Evolutionary conservation across 208 protist genomes (phyloP).

Genomic region (Trypanosoma caninum): DNA sequence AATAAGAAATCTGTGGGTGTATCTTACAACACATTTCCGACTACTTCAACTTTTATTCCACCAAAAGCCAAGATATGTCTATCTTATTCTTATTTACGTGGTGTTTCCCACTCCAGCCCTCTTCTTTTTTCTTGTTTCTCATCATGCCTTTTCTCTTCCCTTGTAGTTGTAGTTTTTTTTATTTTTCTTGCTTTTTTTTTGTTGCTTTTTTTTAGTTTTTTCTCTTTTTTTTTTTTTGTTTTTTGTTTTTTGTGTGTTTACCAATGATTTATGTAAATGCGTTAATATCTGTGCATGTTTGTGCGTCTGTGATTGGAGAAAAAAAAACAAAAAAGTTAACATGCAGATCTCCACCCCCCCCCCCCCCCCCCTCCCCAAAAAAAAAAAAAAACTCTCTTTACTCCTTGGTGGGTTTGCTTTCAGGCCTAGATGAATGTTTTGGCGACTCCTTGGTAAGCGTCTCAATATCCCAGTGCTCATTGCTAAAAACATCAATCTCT

Average conservation of each 20-base stretch:
- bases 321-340: no score
- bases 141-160: not conserved
- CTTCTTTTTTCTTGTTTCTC: not conserved
- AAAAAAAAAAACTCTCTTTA: no score
- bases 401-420: no score
- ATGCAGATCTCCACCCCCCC: no score
- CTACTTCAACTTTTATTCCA: no score
- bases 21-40: no score
- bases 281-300: slow-evolving; percentile 7
- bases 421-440: not conserved
- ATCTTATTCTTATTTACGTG: no score
- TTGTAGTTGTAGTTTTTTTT: not conserved
- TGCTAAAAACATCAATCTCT: slow-evolving; percentile 96
- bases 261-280: slow-evolving; percentile 8
- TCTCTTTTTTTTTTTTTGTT: not conserved
- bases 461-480: slow-evolving; percentile 93
- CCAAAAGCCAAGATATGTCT: no score
- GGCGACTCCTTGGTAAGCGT: slow-evolving; percentile 41
- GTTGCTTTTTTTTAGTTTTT: not conserved
- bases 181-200: not conserved
- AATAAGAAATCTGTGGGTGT: no score
- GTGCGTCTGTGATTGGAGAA: slow-evolving; percentile 7
- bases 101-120: not conserved
- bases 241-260: not conserved
- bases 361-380: no score